These are phyloP conservation scores for Cystofilobasidium macerans DNA, from an alignment of 768 basidiomycete species.

Conservation along the genomic window DNA sequence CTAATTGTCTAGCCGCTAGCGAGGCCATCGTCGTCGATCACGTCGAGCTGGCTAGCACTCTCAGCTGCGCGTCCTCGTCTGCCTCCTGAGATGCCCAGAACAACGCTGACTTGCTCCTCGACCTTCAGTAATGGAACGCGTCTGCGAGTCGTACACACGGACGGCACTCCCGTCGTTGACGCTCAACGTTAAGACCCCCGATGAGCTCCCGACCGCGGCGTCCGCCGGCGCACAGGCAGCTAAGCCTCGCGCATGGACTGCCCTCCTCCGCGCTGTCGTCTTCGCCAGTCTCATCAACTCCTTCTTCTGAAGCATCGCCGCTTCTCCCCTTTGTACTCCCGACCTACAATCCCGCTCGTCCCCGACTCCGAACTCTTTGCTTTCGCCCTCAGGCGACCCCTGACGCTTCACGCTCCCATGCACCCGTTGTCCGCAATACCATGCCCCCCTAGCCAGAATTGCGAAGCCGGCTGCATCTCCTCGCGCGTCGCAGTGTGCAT, in stretches of 20 bases:
- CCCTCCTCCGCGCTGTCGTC: too few relatives aligned
- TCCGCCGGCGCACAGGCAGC: too few relatives aligned
- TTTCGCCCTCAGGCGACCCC: too few relatives aligned
- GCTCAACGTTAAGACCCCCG: background rate
- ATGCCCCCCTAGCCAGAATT: too few relatives aligned
- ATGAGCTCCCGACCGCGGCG: background rate
- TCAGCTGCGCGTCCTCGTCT: background rate
- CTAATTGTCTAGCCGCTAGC: background rate
- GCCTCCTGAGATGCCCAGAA: too few relatives aligned
- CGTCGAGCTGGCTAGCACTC: background rate
- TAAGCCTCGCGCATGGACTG: too few relatives aligned
- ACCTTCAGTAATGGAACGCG: constrained; percentile 4
- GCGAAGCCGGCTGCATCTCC: background rate
- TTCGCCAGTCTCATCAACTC: background rate
- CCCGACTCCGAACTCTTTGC: too few relatives aligned
- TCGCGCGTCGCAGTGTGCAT: background rate
- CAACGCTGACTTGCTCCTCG: background rate
- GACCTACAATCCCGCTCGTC: background rate
- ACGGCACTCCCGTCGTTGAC: constrained; percentile 2
- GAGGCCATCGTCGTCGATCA: background rate
- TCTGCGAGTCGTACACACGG: constrained; percentile 16
- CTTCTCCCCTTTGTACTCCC: background rate
- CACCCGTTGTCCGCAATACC: too few relatives aligned
- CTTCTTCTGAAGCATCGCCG: background rate
- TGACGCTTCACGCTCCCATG: too few relatives aligned